Base-by-base conservation (phyloP, 306 rosid genomes). In the Sindora glabra region DNA sequence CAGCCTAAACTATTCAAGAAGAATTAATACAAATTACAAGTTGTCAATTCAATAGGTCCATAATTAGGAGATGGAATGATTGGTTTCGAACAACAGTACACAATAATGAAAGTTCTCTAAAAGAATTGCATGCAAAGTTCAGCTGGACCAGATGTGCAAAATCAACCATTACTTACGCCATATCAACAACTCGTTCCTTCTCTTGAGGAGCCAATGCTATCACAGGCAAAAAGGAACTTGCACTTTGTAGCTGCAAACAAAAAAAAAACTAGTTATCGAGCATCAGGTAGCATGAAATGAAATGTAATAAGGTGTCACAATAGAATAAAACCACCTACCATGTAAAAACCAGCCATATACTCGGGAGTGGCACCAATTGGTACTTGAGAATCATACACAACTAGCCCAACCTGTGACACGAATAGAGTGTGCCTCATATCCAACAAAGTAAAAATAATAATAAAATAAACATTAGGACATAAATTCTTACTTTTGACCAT, bases 151-250 rank as follows among this genome's bases (percentile, higher is more conserved):
- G 2, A 29, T 29, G 34, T 4, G 5, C 57, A 46, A 12, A 42
- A 49, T 21, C 12, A 56, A 19, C 15, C 26, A 68, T 19, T 12
- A 80, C 97, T 84, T 89, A 94, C 89, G 99, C 99, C 96, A 89
- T 89, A 83, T 94, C 99, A 77, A 94, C 73, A 36, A 94, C 62
- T 4, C 94, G 77, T 56, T 94, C 99, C 75, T 80, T 94, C 79
- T 94, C 99, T 68, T 89, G 96, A 56, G 99, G 97, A 72, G 97
- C 97, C 74, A 94, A 89, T 59, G 99, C 99, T 95, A 94, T 94
- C 50, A 94, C 97, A 38, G 99, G 99, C 33, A 94, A 82, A 78
- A 94, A 94, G 59, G 97, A 94, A 74, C 90, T 94, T 38, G 97
- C 99, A 73, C 99, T 83, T 82, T 94, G 99, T 26, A 94, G 90